These are phyloP conservation scores for Pythium rhizo-oryzae DNA, from an alignment of 352 stramenopile genomes.

Conservation along the genomic window DNA sequence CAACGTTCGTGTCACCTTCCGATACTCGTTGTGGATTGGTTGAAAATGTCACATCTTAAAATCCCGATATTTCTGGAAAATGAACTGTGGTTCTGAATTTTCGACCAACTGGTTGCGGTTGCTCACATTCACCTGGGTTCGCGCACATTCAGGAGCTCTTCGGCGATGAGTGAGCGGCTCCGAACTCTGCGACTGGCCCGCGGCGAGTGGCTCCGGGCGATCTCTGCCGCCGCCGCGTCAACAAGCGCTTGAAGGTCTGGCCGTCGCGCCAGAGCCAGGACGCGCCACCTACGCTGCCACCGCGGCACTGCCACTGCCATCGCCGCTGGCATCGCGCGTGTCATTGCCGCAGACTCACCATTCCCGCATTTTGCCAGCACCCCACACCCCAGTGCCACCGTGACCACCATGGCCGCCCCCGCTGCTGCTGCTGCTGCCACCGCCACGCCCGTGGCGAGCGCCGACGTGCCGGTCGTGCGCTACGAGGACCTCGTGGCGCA, in stretches of 20 bases:
- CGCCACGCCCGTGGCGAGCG: slow-evolving; percentile 6
- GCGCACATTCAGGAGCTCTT: slow-evolving; percentile 13
- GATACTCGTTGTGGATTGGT: slow-evolving; percentile 3
- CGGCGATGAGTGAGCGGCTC: slow-evolving; percentile 11
- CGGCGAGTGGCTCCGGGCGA: no score
- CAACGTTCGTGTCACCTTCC: slow-evolving; percentile 10
- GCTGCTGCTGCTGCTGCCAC: background rate
- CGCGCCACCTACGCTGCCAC: no score
- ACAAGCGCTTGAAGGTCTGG: no score
- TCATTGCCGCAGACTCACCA: no score
- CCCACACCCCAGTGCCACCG: no score
- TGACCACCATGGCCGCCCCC: background rate
- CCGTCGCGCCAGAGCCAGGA: no score
- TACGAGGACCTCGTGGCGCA: slow-evolving; percentile 56
- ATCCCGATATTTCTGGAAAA: no score
- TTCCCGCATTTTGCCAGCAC: no score
- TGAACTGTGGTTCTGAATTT: background rate
- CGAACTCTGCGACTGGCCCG: background rate
- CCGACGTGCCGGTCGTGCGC: slow-evolving; percentile 67
- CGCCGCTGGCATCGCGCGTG: no score
- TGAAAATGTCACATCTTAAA: background rate
- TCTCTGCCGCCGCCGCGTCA: background rate
- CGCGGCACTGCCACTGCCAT: no score
- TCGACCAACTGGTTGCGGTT: background rate
- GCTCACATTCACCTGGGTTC: slow-evolving; percentile 1